Conservation (phyloP, 345 rosid species). For the Populus alba region DNA sequence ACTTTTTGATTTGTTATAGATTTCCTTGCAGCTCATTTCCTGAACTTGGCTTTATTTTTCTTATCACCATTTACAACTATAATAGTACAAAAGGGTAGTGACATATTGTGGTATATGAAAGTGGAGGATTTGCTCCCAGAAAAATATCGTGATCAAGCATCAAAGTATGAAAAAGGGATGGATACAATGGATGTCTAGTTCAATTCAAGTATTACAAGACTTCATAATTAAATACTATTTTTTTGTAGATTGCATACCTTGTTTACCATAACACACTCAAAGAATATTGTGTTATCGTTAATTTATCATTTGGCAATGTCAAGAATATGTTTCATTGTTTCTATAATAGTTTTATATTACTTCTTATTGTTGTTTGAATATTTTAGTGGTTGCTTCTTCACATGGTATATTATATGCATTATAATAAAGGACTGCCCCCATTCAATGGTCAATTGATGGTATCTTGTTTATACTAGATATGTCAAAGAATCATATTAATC, state of each 20-base stretch:
- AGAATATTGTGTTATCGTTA: background rate
- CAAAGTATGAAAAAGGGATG: slow-evolving; percentile 78
- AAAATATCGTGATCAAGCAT: slow-evolving; percentile 62
- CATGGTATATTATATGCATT: background rate
- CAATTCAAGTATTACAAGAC: slow-evolving; percentile 65
- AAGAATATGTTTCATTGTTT: background rate
- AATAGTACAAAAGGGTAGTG: slow-evolving; percentile 78
- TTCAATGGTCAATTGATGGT: background rate
- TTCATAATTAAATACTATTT: too few species aligned
- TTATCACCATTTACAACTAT: slow-evolving; percentile 49
- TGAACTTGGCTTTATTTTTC: slow-evolving; percentile 3
- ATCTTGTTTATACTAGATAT: background rate
- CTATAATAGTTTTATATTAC: background rate
- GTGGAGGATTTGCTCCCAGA: slow-evolving; percentile 84
- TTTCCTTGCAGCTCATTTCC: background rate
- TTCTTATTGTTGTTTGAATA: background rate
- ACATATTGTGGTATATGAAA: slow-evolving; percentile 97
- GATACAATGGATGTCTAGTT: slow-evolving; percentile 99
- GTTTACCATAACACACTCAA: background rate
- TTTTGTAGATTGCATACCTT: background rate
- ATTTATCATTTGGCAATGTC: background rate
- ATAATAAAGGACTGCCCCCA: too few species aligned
- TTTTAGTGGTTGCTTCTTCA: background rate
- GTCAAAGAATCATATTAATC: too few species aligned
- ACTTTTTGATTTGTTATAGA: background rate